Conservation (phyloP, 345 rosid species). For the Mallotus nudiflorus region DNA sequence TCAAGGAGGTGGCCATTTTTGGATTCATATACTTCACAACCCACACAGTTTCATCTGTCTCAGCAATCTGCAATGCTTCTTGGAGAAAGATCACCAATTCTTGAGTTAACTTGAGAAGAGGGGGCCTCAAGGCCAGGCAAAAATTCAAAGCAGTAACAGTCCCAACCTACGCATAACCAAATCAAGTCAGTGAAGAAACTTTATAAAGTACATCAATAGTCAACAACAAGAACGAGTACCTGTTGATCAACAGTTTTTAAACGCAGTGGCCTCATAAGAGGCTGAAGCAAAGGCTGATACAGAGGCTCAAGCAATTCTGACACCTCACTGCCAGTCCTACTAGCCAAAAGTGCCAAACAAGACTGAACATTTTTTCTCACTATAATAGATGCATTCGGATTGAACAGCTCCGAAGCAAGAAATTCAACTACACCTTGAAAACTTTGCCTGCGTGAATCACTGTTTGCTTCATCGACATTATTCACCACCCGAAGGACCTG, state of each 20-base stretch:
- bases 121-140: constrained; percentile 96
- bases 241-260: constrained; percentile 97
- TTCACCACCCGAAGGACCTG: constrained; percentile 98
- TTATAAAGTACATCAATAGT: not conserved
- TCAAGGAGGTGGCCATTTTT: constrained; percentile 74
- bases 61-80: constrained; percentile 98
- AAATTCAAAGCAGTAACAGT: constrained; percentile 94
- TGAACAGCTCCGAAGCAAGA: constrained; percentile 92
- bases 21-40: constrained; percentile 87
- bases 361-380: constrained; percentile 97
- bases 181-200: constrained; percentile 31
- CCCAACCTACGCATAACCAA: constrained; percentile 65
- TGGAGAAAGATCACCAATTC: constrained; percentile 95
- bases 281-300: constrained; percentile 86
- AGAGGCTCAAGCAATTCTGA: constrained; percentile 94
- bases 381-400: constrained; percentile 75
- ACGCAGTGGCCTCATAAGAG: constrained; percentile 82
- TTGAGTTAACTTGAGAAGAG: constrained; percentile 90
- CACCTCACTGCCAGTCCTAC: constrained; percentile 97
- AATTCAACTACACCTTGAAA: constrained; percentile 94
- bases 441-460: constrained; percentile 86
- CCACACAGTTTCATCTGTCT: constrained; percentile 94
- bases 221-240: constrained; percentile 39
- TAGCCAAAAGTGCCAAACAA: constrained; percentile 92
- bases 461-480: constrained; percentile 93